phyloP scores from a whole-genome alignment of 495 filamentous ascomycete genomes.

The Penicillium paxilli region DNA sequence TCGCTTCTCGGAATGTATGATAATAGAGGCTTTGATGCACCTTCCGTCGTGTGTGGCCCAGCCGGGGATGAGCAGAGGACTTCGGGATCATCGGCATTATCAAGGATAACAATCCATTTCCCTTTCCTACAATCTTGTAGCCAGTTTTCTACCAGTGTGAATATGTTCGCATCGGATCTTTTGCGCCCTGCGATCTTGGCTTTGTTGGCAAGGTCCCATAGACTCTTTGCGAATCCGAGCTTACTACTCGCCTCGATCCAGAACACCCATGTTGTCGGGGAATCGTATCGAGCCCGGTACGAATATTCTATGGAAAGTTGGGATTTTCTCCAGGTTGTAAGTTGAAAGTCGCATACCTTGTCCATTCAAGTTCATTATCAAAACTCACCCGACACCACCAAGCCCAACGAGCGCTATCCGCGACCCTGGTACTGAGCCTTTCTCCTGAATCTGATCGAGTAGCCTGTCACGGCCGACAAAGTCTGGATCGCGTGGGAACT shows the following conservation, averaged over 20 bases:
- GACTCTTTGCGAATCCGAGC: background rate
- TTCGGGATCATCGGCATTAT: constrained; percentile 2
- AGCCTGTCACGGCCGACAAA: background rate
- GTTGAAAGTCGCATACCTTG: background rate
- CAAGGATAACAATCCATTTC: background rate
- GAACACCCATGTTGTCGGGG: background rate
- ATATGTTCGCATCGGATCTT: background rate
- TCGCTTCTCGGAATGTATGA: background rate
- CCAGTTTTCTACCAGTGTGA: background rate
- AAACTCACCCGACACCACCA: background rate
- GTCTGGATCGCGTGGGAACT: background rate
- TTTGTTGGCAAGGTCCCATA: background rate
- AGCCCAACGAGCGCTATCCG: background rate
- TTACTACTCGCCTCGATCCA: background rate
- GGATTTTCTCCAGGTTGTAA: background rate
- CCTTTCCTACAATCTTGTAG: background rate
- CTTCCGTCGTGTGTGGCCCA: no score
- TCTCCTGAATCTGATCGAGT: background rate
- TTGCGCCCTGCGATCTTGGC: background rate
- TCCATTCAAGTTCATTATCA: background rate
- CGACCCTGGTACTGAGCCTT: background rate
- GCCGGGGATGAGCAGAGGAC: background rate
- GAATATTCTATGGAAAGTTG: background rate
- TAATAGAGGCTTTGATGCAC: no score
- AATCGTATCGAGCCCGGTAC: background rate